A percentile compares a stretch with the other conserved stretches of the same genome.
Conservation (phyloP, 805 yeast species). For the Monosporozyma siamensis region DNA sequence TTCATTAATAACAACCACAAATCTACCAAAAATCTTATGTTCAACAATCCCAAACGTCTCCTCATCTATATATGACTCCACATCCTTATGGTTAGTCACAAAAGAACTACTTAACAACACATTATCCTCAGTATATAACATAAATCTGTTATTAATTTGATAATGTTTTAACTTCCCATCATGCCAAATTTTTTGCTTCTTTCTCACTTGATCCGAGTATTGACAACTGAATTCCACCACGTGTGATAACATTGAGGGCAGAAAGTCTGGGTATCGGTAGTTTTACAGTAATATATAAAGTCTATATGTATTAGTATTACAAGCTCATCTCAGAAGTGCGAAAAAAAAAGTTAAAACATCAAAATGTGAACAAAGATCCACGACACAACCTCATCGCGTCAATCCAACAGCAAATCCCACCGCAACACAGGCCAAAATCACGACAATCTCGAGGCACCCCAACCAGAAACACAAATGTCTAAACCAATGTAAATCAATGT, state of each 20-base stretch:
- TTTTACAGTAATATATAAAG: too few relatives aligned
- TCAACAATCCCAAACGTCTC: conserved; percentile 19
- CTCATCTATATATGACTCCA: conserved; percentile 14
- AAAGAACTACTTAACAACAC: conserved; percentile 18
- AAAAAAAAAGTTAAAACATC: too few relatives aligned
- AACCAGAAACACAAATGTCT: conserved; percentile 26
- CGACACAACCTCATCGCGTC: conserved; percentile 4
- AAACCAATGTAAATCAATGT: conserved; percentile 21
- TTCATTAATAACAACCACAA: conserved; percentile 19
- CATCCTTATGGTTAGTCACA: conserved; percentile 18
- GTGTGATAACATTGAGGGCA: conserved; percentile 20
- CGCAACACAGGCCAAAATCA: conserved; percentile 34
- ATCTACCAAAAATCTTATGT: conserved; percentile 22
- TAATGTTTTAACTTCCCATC: conserved; percentile 26
- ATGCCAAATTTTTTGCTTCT: conserved; percentile 30
- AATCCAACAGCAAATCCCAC: conserved; percentile 39
- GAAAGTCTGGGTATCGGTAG: too few relatives aligned
- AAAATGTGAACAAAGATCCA: too few relatives aligned
- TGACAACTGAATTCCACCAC: conserved; percentile 24
- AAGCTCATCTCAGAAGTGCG: not conserved
- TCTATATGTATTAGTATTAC: not conserved
- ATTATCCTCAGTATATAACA: conserved; percentile 18
- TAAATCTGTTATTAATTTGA: conserved; percentile 16
- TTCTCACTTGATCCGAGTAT: conserved; percentile 25
- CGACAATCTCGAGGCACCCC: conserved; percentile 23